A percentile compares a stretch with the other conserved stretches of the same genome.
phyloP scores from a whole-genome alignment of 2,329 filamentous ascomycete genomes.

The Chrysoporthe cubensis region DNA sequence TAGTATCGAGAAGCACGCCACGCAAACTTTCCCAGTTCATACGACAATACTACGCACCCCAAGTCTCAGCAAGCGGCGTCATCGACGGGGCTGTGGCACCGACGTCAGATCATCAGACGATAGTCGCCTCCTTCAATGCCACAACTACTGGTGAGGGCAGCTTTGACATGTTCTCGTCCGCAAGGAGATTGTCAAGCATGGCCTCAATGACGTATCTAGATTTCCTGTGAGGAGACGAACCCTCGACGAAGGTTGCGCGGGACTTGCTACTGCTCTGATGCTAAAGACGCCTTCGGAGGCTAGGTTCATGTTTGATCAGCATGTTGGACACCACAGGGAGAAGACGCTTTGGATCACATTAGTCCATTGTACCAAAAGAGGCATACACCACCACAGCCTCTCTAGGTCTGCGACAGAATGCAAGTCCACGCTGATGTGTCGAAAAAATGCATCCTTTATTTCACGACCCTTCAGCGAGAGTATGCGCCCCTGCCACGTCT shows the following conservation, averaged over 20 bases:
- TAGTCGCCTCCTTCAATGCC: not conserved
- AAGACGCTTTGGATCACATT: slow-evolving; percentile 1
- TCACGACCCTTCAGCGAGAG: not conserved
- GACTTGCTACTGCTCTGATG: not conserved
- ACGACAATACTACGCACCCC: not conserved
- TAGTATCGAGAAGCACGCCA: not conserved
- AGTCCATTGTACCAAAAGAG: not conserved
- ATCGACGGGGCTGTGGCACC: not conserved
- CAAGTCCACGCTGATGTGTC: not conserved
- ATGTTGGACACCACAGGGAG: slow-evolving; percentile 7
- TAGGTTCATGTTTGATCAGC: not conserved
- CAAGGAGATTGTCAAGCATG: slow-evolving; percentile 5
- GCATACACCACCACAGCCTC: not conserved
- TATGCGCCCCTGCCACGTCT: not conserved
- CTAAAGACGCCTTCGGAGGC: not conserved
- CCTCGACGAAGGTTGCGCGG: not conserved
- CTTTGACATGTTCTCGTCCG: slow-evolving; percentile 16
- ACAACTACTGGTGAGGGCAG: slow-evolving; percentile 10
- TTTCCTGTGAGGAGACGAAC: not conserved
- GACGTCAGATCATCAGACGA: not conserved
- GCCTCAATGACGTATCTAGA: slow-evolving; percentile 10
- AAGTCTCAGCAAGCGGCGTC: not conserved
- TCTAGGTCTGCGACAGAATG: not conserved
- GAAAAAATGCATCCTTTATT: not conserved
- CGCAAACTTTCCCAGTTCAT: not conserved